These are phyloP conservation scores for Elasticomyces elasticus DNA, from an alignment of 495 filamentous ascomycete genomes.

Conservation along the genomic window DNA sequence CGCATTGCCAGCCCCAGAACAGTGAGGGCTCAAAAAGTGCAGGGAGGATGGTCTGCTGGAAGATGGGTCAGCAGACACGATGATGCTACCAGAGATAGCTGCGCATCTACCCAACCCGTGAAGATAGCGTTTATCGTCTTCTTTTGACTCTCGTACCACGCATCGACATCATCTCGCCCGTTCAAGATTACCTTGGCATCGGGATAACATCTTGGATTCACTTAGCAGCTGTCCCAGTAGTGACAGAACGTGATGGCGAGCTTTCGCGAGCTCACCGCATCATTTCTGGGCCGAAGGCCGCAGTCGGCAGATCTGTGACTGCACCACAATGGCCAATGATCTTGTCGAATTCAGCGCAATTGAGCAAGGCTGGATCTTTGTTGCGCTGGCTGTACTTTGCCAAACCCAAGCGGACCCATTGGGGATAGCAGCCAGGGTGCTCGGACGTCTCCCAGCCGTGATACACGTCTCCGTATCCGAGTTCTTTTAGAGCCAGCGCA, in stretches of 20 bases:
- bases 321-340: conserved; percentile 12
- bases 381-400: conserved; percentile 9
- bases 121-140: background rate
- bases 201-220: too few relatives aligned
- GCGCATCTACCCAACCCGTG: conserved; percentile 1
- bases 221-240: too few relatives aligned
- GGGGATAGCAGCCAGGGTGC: background rate
- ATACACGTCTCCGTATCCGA: conserved; percentile 28
- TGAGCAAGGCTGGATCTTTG: conserved; percentile 4
- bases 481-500: conserved; percentile 18
- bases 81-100: too few relatives aligned
- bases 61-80: too few relatives aligned
- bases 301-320: conserved; percentile 6
- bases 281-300: conserved; percentile 10
- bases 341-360: conserved; percentile 4
- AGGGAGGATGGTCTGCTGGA: background rate
- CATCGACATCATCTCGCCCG: conserved; percentile 7
- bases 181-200: conserved; percentile 13
- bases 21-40: background rate
- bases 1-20: conserved; percentile 2
- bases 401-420: conserved; percentile 15
- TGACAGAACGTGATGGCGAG: too few relatives aligned
- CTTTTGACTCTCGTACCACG: conserved; percentile 9
- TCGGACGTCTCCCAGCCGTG: conserved; percentile 25
- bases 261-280: too few relatives aligned